These are phyloP conservation scores for Rhodotorula sphaerocarpa DNA, from an alignment of 768 basidiomycete genomes.

Conservation along the genomic window DNA sequence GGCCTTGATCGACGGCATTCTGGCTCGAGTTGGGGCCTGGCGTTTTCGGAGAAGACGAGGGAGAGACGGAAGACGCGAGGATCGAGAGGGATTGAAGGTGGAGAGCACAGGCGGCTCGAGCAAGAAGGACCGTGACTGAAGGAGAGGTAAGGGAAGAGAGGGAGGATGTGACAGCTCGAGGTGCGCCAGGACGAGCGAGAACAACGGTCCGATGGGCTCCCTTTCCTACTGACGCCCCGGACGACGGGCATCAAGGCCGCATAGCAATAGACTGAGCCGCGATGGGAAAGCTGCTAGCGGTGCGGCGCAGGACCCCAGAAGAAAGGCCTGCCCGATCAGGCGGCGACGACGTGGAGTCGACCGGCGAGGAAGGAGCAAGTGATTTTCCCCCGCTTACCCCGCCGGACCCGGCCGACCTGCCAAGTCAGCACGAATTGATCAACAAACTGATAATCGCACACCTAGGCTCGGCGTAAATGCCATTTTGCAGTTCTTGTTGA, in stretches of 20 bases:
- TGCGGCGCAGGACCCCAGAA: not conserved
- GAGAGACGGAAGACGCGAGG: not conserved
- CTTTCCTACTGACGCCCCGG: too few species aligned
- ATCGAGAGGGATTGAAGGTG: not conserved
- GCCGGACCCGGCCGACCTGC: too few species aligned
- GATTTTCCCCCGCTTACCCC: not conserved
- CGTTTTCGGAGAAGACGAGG: not conserved
- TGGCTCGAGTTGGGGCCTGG: not conserved
- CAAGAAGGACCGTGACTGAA: not conserved
- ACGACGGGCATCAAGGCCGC: too few species aligned
- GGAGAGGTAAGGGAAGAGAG: not conserved
- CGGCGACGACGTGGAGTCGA: not conserved
- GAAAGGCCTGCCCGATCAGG: not conserved
- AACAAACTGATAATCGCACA: too few species aligned
- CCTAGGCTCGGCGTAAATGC: too few species aligned
- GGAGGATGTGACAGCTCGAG: not conserved
- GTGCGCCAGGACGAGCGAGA: not conserved
- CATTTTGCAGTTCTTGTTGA: too few species aligned
- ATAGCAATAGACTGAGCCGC: too few species aligned
- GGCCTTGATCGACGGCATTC: slow-evolving; percentile 28
- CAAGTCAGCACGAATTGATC: too few species aligned
- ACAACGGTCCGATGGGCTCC: too few species aligned
- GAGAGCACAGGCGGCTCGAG: not conserved
- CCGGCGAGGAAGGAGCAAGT: not conserved
- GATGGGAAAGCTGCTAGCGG: too few species aligned